A percentile compares a stretch with the other conserved stretches of the same genome.
Evolutionary conservation across 2,329 filamentous ascomycete genomes (phyloP).

Genomic region (Neofusicoccum sp.): DNA sequence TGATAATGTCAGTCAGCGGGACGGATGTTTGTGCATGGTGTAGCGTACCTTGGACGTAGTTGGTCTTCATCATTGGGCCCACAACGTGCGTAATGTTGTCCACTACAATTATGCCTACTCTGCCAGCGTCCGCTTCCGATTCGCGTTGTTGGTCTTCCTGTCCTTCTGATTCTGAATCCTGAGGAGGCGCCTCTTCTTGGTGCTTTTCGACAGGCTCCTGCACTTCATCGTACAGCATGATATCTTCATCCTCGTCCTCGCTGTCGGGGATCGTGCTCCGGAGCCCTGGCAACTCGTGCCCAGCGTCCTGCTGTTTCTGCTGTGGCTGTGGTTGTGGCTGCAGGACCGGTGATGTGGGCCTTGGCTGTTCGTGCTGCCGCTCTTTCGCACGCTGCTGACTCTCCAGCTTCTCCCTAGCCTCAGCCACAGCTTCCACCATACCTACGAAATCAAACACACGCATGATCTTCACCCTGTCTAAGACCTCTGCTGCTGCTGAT

Average conservation of each 20-base stretch:
- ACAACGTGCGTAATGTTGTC: slow-evolving; percentile 41
- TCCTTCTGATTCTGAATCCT: background rate
- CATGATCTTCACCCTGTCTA: slow-evolving; percentile 49
- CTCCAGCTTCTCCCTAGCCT: slow-evolving; percentile 42
- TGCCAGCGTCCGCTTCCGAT: background rate
- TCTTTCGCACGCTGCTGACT: background rate
- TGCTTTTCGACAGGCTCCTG: background rate
- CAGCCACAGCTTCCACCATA: slow-evolving; percentile 45
- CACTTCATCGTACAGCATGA: slow-evolving; percentile 35
- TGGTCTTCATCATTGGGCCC: slow-evolving; percentile 37
- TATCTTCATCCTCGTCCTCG: slow-evolving; percentile 38
- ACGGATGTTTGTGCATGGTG: background rate
- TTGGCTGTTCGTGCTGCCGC: background rate
- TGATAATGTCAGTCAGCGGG: slow-evolving; percentile 19
- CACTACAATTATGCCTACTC: slow-evolving; percentile 37
- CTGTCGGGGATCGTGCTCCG: slow-evolving; percentile 32
- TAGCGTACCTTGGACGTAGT: slow-evolving; percentile 34
- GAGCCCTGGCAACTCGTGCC: background rate
- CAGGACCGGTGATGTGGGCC: background rate
- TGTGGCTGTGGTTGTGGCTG: background rate
- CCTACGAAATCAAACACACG: slow-evolving; percentile 52
- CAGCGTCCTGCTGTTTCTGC: background rate
- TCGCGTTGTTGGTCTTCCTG: background rate
- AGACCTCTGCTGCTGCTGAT: slow-evolving; percentile 33
- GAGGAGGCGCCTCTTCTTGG: background rate